phyloP scores from a whole-genome alignment of 129 eudicot genomes.

The Smallanthus sonchifolius region DNA sequence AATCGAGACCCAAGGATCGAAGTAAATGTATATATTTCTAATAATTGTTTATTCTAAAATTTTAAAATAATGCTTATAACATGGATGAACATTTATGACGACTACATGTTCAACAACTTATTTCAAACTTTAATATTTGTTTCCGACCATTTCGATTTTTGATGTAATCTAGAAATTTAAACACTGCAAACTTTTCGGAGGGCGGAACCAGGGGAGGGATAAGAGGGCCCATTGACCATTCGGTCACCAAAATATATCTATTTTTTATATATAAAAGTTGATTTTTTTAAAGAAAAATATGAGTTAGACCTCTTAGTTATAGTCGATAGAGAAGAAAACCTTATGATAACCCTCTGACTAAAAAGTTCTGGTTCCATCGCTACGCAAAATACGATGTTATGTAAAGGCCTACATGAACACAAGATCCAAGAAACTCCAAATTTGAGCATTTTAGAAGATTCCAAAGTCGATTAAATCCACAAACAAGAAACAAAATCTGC shows the following conservation, averaged over 20 bases:
- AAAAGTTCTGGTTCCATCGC: too few relatives aligned
- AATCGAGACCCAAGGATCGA: neutral
- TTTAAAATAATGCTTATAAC: neutral
- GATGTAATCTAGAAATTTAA: neutral
- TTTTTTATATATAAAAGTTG: too few relatives aligned
- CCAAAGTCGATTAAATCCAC: constrained; percentile 16
- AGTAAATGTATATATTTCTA: neutral
- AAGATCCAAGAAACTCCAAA: constrained; percentile 34
- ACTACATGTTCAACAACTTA: neutral
- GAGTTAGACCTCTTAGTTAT: too few relatives aligned
- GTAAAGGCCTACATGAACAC: constrained; percentile 26
- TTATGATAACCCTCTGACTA: too few relatives aligned
- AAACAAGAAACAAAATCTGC: constrained; percentile 1
- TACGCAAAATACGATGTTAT: neutral
- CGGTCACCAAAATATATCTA: too few relatives aligned
- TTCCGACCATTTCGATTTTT: neutral
- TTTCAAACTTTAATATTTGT: neutral
- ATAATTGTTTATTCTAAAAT: neutral
- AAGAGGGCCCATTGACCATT: too few relatives aligned
- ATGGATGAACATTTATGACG: neutral
- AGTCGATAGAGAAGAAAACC: too few relatives aligned
- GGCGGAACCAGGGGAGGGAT: too few relatives aligned
- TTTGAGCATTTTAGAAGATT: constrained; percentile 31
- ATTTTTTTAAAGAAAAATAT: too few relatives aligned
- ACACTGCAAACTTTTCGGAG: too few relatives aligned